These are phyloP conservation scores for Penicillium sclerotiorum DNA, from an alignment of 2,329 filamentous ascomycete species.

Conservation along the genomic window DNA sequence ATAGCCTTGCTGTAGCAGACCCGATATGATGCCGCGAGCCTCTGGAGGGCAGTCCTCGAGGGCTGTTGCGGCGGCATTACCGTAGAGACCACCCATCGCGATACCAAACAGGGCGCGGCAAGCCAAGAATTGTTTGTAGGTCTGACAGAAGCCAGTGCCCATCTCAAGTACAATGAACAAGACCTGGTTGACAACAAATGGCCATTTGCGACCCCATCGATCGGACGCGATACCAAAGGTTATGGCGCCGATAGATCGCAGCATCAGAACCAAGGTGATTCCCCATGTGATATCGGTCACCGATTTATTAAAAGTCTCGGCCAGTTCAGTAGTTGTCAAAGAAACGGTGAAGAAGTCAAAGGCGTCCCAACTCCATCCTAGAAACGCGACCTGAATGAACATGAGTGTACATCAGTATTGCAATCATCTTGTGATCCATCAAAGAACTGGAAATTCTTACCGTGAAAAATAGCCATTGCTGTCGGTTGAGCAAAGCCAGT, in stretches of 20 bases:
- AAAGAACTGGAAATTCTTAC: constrained; percentile 24
- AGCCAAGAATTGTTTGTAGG: constrained; percentile 61
- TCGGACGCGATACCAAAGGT: constrained; percentile 58
- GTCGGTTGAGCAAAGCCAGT: constrained; percentile 53
- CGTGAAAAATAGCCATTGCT: constrained; percentile 63
- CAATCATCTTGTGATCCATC: not conserved
- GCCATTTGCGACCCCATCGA: constrained; percentile 61
- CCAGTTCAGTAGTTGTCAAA: constrained; percentile 57
- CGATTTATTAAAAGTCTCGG: constrained; percentile 55
- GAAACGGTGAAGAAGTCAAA: constrained; percentile 67
- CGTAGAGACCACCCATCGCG: constrained; percentile 66
- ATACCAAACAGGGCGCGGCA: constrained; percentile 64
- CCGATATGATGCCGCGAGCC: constrained; percentile 62
- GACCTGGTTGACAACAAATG: constrained; percentile 62
- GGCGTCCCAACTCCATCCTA: constrained; percentile 59
- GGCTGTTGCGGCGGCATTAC: constrained; percentile 64
- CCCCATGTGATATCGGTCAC: constrained; percentile 65
- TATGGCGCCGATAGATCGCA: constrained; percentile 61
- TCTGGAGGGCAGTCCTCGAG: constrained; percentile 63
- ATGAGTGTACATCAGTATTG: not conserved
- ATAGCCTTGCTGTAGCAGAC: constrained; percentile 66
- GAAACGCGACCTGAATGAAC: constrained; percentile 37
- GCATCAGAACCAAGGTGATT: constrained; percentile 61
- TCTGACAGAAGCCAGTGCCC: constrained; percentile 61
- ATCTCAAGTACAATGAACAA: constrained; percentile 64